Base-by-base conservation (phyloP, 306 rosid species). In the Vicia villosa region DNA sequence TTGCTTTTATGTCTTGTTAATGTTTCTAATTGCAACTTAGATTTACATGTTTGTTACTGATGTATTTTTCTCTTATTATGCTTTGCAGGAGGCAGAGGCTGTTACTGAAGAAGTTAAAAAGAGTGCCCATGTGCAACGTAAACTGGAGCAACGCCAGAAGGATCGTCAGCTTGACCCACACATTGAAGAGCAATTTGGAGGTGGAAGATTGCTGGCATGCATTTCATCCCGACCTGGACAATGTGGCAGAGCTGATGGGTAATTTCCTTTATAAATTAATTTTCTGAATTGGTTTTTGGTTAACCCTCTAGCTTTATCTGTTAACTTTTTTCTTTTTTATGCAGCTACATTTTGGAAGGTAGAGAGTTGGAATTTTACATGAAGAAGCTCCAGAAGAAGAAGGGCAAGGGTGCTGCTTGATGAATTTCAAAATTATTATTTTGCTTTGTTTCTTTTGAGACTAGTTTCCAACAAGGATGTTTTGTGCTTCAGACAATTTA, bases 241-340 rank as follows among this genome's bases (percentile, higher is more conserved):
- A 69, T 83, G 87, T 15, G 87, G 87, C 68, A 57, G 87, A 34
- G 80, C 84, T 69, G 87, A 83, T 45, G 87, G 87, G 87, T 83
- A 83, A 22, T 14, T n/a, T n/a, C n/a, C n/a, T n/a, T n/a, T n/a
- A n/a, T n/a, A n/a, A n/a, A n/a, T n/a, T n/a, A n/a, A n/a, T n/a
- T n/a, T n/a, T n/a, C n/a, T n/a, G n/a, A n/a, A n/a, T n/a, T n/a
- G n/a, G n/a, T n/a, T n/a, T n/a, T n/a, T n/a, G n/a, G n/a, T n/a
- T n/a, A n/a, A n/a, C n/a, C n/a, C n/a, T n/a, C n/a, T n/a, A n/a
- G n/a, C n/a, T n/a, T n/a, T n/a, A n/a, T n/a, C n/a, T n/a, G n/a
- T n/a, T n/a, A n/a, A n/a, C n/a, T n/a, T n/a, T n/a, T n/a, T n/a
- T n/a, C n/a, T n/a, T n/a, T n/a, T n/a, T n/a, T n/a, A n/a, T 75